phyloP scores from a whole-genome alignment of 2,329 filamentous ascomycete species.

The Ophiostoma montium region DNA sequence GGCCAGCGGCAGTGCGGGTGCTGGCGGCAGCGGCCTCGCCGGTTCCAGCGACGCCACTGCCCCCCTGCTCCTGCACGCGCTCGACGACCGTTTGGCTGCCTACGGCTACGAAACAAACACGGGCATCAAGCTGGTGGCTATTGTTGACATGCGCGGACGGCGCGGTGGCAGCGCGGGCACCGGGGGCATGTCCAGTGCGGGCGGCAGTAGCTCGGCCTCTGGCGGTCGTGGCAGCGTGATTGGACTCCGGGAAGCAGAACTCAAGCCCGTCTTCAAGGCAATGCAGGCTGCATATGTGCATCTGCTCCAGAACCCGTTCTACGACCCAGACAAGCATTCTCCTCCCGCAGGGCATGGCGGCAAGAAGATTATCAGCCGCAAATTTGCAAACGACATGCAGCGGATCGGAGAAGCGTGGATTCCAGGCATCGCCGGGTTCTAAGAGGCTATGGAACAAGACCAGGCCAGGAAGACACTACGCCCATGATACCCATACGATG shows the following conservation, averaged over 20 bases:
- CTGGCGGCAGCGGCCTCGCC: slow-evolving; percentile 31
- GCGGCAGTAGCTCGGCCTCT: slow-evolving; percentile 1
- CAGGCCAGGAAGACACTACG: too few relatives aligned
- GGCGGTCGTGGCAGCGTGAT: slow-evolving; percentile 24
- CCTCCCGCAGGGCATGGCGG: slow-evolving; percentile 40
- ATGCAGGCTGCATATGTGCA: slow-evolving; percentile 86
- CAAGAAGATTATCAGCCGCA: slow-evolving; percentile 65
- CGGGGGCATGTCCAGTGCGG: neutral
- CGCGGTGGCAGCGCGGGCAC: slow-evolving; percentile 17
- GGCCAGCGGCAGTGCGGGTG: slow-evolving; percentile 40
- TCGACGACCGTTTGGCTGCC: slow-evolving; percentile 83
- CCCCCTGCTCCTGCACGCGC: slow-evolving; percentile 77
- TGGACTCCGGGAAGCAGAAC: slow-evolving; percentile 70
- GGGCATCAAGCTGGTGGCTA: slow-evolving; percentile 75
- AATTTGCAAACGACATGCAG: slow-evolving; percentile 70
- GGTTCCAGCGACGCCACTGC: slow-evolving; percentile 42
- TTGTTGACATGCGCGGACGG: slow-evolving; percentile 80
- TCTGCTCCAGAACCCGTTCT: slow-evolving; percentile 88
- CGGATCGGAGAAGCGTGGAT: slow-evolving; percentile 76
- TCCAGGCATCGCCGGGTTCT: slow-evolving; percentile 53
- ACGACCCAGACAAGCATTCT: slow-evolving; percentile 71
- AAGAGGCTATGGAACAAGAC: neutral
- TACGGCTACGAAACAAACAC: slow-evolving; percentile 98
- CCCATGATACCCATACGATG: neutral
- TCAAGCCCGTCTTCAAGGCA: slow-evolving; percentile 80